Conservation (phyloP, 179 eudicot species). For the Camellia oleifera region DNA sequence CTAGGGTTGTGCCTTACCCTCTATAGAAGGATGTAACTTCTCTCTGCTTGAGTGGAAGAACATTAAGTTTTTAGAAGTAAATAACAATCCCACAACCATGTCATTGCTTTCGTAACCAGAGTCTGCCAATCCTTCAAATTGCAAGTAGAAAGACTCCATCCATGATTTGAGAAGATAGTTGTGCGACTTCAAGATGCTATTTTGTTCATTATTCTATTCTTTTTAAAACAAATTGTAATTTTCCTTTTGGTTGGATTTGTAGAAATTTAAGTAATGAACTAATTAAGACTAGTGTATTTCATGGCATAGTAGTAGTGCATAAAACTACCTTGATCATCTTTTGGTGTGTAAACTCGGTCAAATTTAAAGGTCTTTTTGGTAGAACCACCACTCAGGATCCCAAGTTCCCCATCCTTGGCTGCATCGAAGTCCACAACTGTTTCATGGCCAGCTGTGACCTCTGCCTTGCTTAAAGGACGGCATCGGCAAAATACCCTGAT, state of each 20-base stretch:
- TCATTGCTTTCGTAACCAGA: not conserved
- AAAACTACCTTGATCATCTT: no score
- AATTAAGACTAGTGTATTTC: no score
- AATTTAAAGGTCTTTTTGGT: no score
- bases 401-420: no score
- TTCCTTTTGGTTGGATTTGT: not conserved
- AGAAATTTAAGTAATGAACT: no score
- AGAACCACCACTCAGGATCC: no score
- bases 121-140: not conserved
- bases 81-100: not conserved
- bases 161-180: not conserved
- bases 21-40: not conserved
- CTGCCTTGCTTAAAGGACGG: no score
- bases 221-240: not conserved
- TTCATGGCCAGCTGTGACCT: no score
- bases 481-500: no score
- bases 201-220: not conserved
- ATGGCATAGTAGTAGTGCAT: no score
- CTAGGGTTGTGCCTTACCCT: constrained; percentile 1
- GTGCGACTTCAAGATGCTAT: not conserved
- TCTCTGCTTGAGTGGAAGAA: not conserved
- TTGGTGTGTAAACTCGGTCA: no score
- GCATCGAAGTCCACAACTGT: no score
- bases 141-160: not conserved
- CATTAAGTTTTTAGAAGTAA: not conserved